Base-by-base conservation (phyloP, 257 asterid species). In the Knoxia roxburghii region DNA sequence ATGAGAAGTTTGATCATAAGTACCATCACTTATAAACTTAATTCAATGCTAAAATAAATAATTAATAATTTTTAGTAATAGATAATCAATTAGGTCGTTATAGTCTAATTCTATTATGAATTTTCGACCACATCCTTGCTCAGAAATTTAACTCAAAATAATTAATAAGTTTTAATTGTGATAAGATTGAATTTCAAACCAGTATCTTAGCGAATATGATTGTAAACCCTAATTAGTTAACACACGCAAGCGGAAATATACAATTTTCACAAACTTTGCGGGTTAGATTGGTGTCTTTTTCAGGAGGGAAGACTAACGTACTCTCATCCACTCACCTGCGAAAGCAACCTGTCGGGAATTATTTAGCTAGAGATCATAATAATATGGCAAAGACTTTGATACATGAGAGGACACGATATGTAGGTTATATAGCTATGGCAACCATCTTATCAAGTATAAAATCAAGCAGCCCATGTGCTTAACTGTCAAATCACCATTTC, bases 291-390 rank as follows among this genome's bases (percentile, higher is more conserved):
- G 62, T 40, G 59, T 76, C 80, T 33, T 61, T 71, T 61, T 76
- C 73, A 21, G 56, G 54, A 27, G 53, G 24, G 58, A 71, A 71
- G 68, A 61, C 62, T 46, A 67, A 55, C n/a, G n/a, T n/a, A n/a
- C 9, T 49, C 65, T 53, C 71, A 35, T 67, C 77, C 68, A 76
- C 71, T 76, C 61, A 62, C 53, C 55, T n/a, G 59, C 30, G 77
- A 72, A 76, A 62, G 77, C 43, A 76, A 76, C 75, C 9, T 7
- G 40, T 72, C 75, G 46, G 21, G 49, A 57, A 56, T 51, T 49
- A 45, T 69, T 37, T 12, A 12, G 33, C 29, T 23, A 23, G 65
- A n/a, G 17, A n/a, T 14, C 32, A 8, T n/a, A 24, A 0, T 32
- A n/a, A n/a, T 2, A 6, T 66, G 18, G 49, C 37, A 46, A 24